Evolutionary conservation across 805 yeast genomes (phyloP).

Genomic region (Jamesozyma piceae): DNA sequence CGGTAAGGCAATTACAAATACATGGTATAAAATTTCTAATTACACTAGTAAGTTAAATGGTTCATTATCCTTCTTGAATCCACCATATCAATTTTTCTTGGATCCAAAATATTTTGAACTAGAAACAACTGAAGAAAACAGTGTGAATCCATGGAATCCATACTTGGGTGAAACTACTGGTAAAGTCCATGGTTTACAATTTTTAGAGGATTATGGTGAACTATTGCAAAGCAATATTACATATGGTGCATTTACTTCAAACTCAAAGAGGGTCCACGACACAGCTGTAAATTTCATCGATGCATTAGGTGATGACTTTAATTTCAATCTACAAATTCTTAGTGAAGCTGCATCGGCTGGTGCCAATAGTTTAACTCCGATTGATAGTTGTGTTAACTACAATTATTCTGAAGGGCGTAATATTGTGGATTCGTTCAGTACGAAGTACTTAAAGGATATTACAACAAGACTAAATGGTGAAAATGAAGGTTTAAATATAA

Average conservation of each 20-base stretch:
- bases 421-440: slow-evolving; percentile 13
- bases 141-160: slow-evolving; percentile 21
- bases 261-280: slow-evolving; percentile 40
- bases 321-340: slow-evolving; percentile 30
- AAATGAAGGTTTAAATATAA: slow-evolving; percentile 47
- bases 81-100: slow-evolving; percentile 37
- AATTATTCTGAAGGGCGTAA: slow-evolving; percentile 15
- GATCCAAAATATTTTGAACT: slow-evolving; percentile 35
- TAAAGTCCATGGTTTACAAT: slow-evolving; percentile 37
- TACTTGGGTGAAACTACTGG: slow-evolving; percentile 42
- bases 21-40: slow-evolving; percentile 12
- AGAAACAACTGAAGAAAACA: slow-evolving; percentile 26
- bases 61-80: slow-evolving; percentile 40
- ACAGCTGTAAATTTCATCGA: slow-evolving; percentile 46
- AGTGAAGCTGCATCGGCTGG: slow-evolving; percentile 37
- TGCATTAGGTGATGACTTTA: slow-evolving; percentile 17
- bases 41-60: slow-evolving; percentile 36
- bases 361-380: slow-evolving; percentile 43
- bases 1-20: slow-evolving; percentile 30
- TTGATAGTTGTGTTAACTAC: slow-evolving; percentile 35
- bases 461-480: slow-evolving; percentile 46
- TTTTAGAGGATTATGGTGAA: slow-evolving; percentile 35
- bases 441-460: slow-evolving; percentile 41
- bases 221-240: slow-evolving; percentile 32
- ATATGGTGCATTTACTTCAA: slow-evolving; percentile 41